Evolutionary conservation across 2,329 filamentous ascomycete genomes (phyloP).

Genomic region (Aureobasidium subglaciale): DNA sequence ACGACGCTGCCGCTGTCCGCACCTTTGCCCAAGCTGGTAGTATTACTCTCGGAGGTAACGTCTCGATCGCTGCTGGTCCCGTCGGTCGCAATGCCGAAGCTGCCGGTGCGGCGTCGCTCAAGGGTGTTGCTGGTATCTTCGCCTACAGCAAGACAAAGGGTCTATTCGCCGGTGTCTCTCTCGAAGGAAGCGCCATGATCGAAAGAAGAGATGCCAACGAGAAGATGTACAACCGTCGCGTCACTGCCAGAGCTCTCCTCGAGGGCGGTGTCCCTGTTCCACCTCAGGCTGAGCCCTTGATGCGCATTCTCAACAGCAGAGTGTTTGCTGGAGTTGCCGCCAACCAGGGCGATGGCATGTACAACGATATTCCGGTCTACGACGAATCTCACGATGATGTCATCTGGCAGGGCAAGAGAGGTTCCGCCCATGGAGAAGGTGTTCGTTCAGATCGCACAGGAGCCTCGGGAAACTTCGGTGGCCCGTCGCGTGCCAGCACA

Average conservation of each 20-base stretch:
- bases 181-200: constrained; percentile 88
- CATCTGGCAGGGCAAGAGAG: constrained; percentile 71
- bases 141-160: constrained; percentile 98
- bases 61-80: constrained; percentile 89
- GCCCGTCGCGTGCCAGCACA: constrained; percentile 57
- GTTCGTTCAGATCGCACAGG: constrained; percentile 45
- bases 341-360: constrained; percentile 59
- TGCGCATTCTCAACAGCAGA: constrained; percentile 76
- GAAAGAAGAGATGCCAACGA: constrained; percentile 95
- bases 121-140: constrained; percentile 85
- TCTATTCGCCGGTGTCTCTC: constrained; percentile 86
- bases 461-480: constrained; percentile 39
- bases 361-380: constrained; percentile 90
- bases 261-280: constrained; percentile 71
- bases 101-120: constrained; percentile 84
- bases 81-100: constrained; percentile 93
- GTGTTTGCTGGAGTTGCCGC: constrained; percentile 64
- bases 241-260: constrained; percentile 76
- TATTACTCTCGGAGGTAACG: constrained; percentile 89
- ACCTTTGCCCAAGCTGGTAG: constrained; percentile 90
- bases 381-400: constrained; percentile 75
- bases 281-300: constrained; percentile 73
- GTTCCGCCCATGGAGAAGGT: constrained; percentile 64
- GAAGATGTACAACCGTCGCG: constrained; percentile 80
- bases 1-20: constrained; percentile 80